Conservation (phyloP, 176 grass and related monocot genomes). For the Elaeis guineensis region DNA sequence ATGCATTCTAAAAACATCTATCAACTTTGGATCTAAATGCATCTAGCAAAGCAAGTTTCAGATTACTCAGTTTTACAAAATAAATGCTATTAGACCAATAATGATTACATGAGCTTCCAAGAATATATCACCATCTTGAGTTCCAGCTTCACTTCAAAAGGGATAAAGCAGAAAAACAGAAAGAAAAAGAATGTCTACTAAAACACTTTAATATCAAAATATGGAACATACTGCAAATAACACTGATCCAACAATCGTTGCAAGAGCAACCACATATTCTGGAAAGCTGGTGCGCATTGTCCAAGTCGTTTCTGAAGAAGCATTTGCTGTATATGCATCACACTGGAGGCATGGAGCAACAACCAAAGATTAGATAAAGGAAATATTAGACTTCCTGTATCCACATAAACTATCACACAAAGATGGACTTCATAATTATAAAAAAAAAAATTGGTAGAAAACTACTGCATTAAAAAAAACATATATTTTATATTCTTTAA, state of each 20-base stretch:
- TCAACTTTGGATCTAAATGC: no score
- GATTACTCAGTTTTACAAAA: no score
- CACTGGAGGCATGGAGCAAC: constrained; percentile 36
- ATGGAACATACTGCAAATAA: constrained; percentile 62
- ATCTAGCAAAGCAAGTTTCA: no score
- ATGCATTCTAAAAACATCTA: not conserved
- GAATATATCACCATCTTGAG: no score
- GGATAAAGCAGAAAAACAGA: not conserved
- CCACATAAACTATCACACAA: constrained; percentile 4
- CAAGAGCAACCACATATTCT: constrained; percentile 95
- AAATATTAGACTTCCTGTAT: not conserved
- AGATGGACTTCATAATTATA: no score
- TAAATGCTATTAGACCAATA: no score
- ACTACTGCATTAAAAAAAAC: no score
- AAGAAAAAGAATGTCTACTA: not conserved
- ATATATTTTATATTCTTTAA: no score
- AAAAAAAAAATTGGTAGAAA: no score
- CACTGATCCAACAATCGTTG: constrained; percentile 96
- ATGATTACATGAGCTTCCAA: no score
- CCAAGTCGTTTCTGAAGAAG: constrained; percentile 81
- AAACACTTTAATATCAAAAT: no score
- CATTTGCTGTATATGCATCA: constrained; percentile 53
- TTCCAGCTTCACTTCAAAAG: constrained; percentile 1
- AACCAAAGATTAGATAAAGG: no score
- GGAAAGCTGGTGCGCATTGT: constrained; percentile 90